phyloP scores from a whole-genome alignment of 129 eudicot species.

The Erigeron canadensis region DNA sequence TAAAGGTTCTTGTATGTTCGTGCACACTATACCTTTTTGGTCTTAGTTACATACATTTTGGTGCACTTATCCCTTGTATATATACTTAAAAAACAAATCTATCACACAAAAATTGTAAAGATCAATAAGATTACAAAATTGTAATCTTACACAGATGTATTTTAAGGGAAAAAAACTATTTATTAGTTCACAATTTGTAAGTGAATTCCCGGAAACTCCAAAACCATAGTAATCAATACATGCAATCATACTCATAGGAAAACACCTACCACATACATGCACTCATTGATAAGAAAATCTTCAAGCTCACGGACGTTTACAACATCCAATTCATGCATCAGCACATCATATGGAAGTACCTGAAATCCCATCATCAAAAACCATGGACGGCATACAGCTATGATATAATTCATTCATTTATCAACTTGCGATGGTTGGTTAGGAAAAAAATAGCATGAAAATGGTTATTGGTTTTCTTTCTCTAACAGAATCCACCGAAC shows the following conservation, averaged over 20 bases:
- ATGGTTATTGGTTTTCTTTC: background rate
- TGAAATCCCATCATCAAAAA: conserved; percentile 29
- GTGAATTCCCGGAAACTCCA: background rate
- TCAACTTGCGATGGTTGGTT: background rate
- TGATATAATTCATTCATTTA: conserved; percentile 9
- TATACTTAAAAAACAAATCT: conserved; percentile 7
- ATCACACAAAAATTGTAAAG: background rate
- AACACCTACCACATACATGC: conserved; percentile 96
- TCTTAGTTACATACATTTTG: too few relatives aligned
- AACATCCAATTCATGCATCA: conserved; percentile 87
- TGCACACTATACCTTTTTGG: too few relatives aligned
- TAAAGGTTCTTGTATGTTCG: too few relatives aligned
- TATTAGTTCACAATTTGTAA: conserved; percentile 4
- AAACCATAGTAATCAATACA: background rate
- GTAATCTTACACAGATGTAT: background rate
- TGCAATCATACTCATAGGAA: background rate
- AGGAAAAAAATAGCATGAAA: background rate
- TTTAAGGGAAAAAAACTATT: background rate
- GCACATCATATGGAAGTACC: conserved; percentile 83
- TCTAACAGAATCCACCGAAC: too few relatives aligned
- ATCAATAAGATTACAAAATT: background rate
- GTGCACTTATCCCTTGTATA: too few relatives aligned
- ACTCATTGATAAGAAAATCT: conserved; percentile 92
- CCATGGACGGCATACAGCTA: background rate
- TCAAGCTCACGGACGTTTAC: conserved; percentile 91